Evolutionary conservation across 2,329 filamentous ascomycete genomes (phyloP), one percentile per base, ranked within the genome.

Genomic region (Teratosphaeria destructans): DNA sequence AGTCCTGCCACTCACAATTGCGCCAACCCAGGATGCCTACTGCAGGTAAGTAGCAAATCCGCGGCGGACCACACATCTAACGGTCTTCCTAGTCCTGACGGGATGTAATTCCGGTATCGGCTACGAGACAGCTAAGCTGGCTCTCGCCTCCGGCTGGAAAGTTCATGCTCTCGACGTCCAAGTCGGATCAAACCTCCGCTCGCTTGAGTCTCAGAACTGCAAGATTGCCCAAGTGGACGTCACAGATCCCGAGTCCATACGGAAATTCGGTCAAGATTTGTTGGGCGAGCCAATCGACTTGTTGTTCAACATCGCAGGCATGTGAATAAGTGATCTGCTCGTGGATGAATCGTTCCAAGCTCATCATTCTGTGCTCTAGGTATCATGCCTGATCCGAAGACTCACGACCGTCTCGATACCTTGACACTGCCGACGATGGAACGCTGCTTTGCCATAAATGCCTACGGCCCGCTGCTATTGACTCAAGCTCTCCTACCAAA

Each of bases 401-500:
- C 10, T n/a, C 16, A 67, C 10, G 74, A 76, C 60, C 65, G 60
- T 14, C 58, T 73, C 10, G 56, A 64, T 37, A 68, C 63, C 7
- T 60, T 72, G 34, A 62, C 63, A 52, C 52, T 58, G 2, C 29
- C 60, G 1, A 62, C 65, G 5, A 66, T 77, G 16, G 60, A 70
- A n/a, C 64, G 47, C 34, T 73, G 0, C 74, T 74, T 58, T 74
- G 73, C 0, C 72, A 74, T 49, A 19, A 49, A 49, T n/a, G 23
- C 43, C 16, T 49, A 49, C 43, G 77, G 76, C 0, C 76, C 76
- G 0, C 67, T 79, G 12, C 68, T 79, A 5, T 67, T 79, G 0
- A 78, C 74, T 0, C 75, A 78, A 67, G 73, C 76, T 1, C 70
- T 79, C 1, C 67, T 79, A 7, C 73, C 74, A 3, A 77, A 75